Evolutionary conservation across 2,329 filamentous ascomycete species (phyloP).

Genomic region (Fusarium sp.): DNA sequence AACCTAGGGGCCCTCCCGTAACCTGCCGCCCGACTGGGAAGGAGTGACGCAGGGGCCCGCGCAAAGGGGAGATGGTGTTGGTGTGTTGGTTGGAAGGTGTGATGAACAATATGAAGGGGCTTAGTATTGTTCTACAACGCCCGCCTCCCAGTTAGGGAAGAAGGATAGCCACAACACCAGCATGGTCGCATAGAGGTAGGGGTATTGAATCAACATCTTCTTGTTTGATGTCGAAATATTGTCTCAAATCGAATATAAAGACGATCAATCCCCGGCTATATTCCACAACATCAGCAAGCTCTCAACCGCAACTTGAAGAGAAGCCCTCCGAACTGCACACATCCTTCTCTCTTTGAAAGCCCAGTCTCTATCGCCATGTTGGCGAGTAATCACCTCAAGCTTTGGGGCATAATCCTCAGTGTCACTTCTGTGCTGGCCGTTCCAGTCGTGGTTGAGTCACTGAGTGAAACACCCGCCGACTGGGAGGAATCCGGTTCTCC

Average conservation of each 20-base stretch:
- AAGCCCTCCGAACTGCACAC: not conserved
- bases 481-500: slow-evolving; percentile 44
- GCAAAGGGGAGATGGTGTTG: slow-evolving; percentile 16
- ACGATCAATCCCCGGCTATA: not conserved
- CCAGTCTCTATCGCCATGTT: slow-evolving; percentile 9
- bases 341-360: not conserved
- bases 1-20: not conserved
- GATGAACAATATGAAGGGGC: slow-evolving; percentile 45
- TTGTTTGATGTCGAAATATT: not conserved
- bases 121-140: slow-evolving; percentile 46
- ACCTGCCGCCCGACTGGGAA: not conserved
- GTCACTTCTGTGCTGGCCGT: slow-evolving; percentile 12
- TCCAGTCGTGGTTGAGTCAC: slow-evolving; percentile 43
- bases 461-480: slow-evolving; percentile 38
- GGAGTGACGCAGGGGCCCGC: not conserved
- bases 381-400: slow-evolving; percentile 12
- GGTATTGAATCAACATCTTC: not conserved
- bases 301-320: slow-evolving; percentile 10
- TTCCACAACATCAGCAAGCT: not conserved
- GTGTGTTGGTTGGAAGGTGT: slow-evolving; percentile 30
- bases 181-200: slow-evolving; percentile 3
- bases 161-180: slow-evolving; percentile 22
- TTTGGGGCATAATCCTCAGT: slow-evolving; percentile 28
- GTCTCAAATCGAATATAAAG: slow-evolving; percentile 32
- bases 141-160: slow-evolving; percentile 16